Evolutionary conservation across 768 basidiomycete genomes (phyloP).

Genomic region (Saitozyma sp.): DNA sequence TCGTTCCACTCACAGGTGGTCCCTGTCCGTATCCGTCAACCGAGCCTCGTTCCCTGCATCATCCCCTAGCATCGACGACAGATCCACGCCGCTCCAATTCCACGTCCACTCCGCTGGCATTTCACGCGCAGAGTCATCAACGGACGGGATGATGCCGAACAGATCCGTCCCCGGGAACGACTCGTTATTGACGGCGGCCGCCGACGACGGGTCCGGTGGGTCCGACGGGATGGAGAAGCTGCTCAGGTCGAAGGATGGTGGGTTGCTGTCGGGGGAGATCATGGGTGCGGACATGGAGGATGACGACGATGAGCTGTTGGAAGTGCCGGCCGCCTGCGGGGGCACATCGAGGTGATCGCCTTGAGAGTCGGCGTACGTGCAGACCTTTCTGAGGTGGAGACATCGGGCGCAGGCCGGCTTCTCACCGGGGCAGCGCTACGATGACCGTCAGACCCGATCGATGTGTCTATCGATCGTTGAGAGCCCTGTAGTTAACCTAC

Average conservation of each 20-base stretch:
- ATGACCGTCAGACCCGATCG: too few species aligned
- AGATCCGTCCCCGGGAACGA: neutral
- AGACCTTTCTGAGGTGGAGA: neutral
- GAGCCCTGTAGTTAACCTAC: neutral
- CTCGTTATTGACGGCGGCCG: neutral
- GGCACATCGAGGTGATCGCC: neutral
- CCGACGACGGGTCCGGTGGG: neutral
- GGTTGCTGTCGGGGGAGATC: neutral
- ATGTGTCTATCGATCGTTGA: neutral
- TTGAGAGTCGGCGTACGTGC: constrained; percentile 1
- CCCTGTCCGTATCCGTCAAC: constrained; percentile 15
- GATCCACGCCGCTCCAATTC: constrained; percentile 1
- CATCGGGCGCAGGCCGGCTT: neutral
- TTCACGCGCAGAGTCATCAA: neutral
- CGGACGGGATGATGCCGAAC: neutral
- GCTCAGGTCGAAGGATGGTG: neutral
- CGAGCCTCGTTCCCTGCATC: neutral
- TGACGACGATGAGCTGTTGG: too few species aligned
- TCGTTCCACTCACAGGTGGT: constrained; percentile 18
- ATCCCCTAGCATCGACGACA: neutral
- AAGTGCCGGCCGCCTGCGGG: neutral
- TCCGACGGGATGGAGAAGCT: neutral
- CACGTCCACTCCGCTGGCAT: neutral
- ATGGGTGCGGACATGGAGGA: neutral
- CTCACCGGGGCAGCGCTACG: constrained; percentile 3